Percentiles rank a stretch among this genome's conserved stretches.
Conservation (phyloP, 805 yeast genomes). For the Metschnikowia corniflorae region DNA sequence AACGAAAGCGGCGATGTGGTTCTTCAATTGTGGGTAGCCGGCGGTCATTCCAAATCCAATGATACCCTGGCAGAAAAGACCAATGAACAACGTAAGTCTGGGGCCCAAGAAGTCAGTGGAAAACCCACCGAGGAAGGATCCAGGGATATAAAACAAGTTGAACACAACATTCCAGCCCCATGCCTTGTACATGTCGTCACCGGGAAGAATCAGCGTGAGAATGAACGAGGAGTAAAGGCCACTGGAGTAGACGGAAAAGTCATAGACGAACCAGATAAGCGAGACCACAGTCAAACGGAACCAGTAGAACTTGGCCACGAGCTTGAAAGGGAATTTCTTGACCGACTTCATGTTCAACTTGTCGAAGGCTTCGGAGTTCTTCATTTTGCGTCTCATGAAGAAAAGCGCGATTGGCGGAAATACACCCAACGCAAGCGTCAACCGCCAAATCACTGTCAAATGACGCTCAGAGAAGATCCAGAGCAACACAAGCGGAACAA, state of each 20-base stretch:
- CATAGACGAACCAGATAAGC: conserved; percentile 87
- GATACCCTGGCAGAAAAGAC: conserved; percentile 69
- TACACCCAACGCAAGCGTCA: conserved; percentile 86
- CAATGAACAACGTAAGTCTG: conserved; percentile 66
- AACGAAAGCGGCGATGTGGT: conserved; percentile 71
- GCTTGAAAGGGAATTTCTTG: conserved; percentile 57
- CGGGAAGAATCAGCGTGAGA: conserved; percentile 54
- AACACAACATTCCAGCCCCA: conserved; percentile 93
- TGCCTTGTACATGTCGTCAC: conserved; percentile 60
- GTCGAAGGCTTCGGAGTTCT: conserved; percentile 68
- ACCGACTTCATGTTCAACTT: conserved; percentile 66
- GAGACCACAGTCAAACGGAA: conserved; percentile 69
- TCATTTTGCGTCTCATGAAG: conserved; percentile 69
- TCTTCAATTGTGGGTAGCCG: conserved; percentile 48
- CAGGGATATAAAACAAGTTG: conserved; percentile 86
- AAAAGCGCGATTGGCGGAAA: conserved; percentile 79
- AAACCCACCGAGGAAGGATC: conserved; percentile 82
- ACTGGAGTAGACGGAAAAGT: conserved; percentile 83
- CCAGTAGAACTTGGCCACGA: conserved; percentile 78
- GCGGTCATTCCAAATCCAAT: conserved; percentile 86
- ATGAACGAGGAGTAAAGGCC: conserved; percentile 80
- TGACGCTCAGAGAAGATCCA: conserved; percentile 76
- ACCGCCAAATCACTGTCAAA: conserved; percentile 85
- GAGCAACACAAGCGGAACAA: conserved; percentile 80
- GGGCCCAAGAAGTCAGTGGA: conserved; percentile 91